Base-by-base conservation (phyloP, 768 basidiomycete species). In the Lentinula raphanica region DNA sequence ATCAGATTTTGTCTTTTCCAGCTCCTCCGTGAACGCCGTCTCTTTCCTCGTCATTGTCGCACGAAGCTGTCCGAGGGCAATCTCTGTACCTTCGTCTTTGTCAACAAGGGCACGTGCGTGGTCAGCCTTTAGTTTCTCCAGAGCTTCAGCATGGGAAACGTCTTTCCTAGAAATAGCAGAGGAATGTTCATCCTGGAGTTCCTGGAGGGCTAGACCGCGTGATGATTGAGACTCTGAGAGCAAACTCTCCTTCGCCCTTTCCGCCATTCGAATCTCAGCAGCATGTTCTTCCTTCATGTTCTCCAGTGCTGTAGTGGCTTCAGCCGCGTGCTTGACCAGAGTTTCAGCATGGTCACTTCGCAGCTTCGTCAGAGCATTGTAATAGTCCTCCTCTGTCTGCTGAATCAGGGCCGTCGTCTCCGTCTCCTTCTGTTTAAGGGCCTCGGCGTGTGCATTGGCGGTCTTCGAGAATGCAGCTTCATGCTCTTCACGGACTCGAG, bases 361-460 rank as follows among this genome's bases (percentile, higher is more conserved):
- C 49, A 93, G 80, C 63, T 88, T 89, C 13, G 85, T 88, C 40
- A 94, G 74, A 21, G 84, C 85, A 58, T 91, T 85, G 68, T 92
- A 90, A 65, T 91, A 92, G 66, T 92, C 87, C 64, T 87, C 90
- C 65, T 90, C 88, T 5, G 87, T 90, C 53, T 78, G 80, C 60
- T 84, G 83, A 13, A 90, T 78, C 39, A 77, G 73, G 12, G 78
- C 73, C 5, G 83, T 77, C 27, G 81, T 71, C 60, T 82, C 77
- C 11, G 83, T 84, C 42, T 87, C 85, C 68, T 83, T 84, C 68
- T 78, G 76, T 69, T 85, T 86, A 59, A 85, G 67, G 9, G 68
- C 63, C 53, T 81, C 81, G 13, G 77, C 73, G 63, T 90, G 86
- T 53, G 84, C 86, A 1, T 75, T 72, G 15, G 68, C 66, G 25